Conservation (phyloP, 495 filamentous ascomycete species). For the Penicillium bialowiezense region DNA sequence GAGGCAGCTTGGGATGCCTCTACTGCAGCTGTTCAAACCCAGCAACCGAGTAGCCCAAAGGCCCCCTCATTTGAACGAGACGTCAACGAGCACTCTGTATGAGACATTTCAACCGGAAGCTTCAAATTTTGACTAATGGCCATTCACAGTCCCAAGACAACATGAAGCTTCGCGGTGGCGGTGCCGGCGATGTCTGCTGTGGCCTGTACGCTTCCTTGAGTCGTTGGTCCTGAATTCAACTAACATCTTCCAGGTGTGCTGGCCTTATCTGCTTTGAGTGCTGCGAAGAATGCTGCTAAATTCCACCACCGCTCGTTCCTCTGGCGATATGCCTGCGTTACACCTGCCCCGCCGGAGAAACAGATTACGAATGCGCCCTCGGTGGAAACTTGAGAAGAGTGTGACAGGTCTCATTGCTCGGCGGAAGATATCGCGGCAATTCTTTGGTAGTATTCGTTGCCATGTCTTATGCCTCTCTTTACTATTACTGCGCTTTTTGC, state of each 20-base stretch:
- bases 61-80: conserved; percentile 27
- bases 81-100: conserved; percentile 37
- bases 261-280: conserved; percentile 46
- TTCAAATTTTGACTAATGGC: no score
- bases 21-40: conserved; percentile 31
- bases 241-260: conserved; percentile 30
- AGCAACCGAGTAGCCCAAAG: conserved; percentile 35
- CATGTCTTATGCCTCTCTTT: neutral
- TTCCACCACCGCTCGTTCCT: neutral
- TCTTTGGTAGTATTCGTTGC: neutral
- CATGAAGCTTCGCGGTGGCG: conserved; percentile 44
- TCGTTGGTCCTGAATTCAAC: neutral
- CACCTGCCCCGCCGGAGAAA: neutral
- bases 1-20: conserved; percentile 29
- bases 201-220: conserved; percentile 35
- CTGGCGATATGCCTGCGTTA: neutral
- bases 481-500: neutral
- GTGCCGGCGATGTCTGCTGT: conserved; percentile 41
- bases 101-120: conserved; percentile 3
- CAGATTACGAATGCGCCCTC: neutral
- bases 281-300: conserved; percentile 30
- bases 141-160: conserved; percentile 36
- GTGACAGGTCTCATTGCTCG: no score
- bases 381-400: no score
- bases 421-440: neutral